A percentile compares a stretch with the other conserved stretches of the same genome.
Evolutionary conservation across 768 basidiomycete genomes (phyloP).

Genomic region (Suillus fuscotomentosus): DNA sequence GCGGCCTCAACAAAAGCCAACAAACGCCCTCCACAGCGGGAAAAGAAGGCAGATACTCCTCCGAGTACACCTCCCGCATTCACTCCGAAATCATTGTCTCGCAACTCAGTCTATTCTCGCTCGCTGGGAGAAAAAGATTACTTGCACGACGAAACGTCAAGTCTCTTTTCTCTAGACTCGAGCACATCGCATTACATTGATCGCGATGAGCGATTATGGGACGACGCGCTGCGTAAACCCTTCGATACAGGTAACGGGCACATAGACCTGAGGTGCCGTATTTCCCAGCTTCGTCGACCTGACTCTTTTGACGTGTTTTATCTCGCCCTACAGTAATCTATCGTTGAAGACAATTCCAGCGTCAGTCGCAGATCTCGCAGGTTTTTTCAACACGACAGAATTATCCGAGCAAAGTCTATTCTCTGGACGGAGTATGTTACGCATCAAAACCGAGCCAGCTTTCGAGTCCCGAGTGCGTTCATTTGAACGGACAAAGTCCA

Average conservation of each 20-base stretch:
- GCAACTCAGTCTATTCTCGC: slow-evolving; percentile 11
- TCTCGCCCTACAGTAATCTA: slow-evolving; percentile 27
- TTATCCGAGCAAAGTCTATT: slow-evolving; percentile 29
- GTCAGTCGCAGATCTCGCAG: slow-evolving; percentile 43
- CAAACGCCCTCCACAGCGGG: slow-evolving; percentile 43
- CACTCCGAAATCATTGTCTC: slow-evolving; percentile 10
- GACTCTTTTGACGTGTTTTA: slow-evolving; percentile 1
- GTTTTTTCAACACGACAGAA: slow-evolving; percentile 44
- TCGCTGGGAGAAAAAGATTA: slow-evolving; percentile 28
- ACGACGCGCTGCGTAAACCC: slow-evolving; percentile 39
- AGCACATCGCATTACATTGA: slow-evolving; percentile 22
- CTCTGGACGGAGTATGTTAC: slow-evolving; percentile 28
- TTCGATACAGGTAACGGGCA: slow-evolving; percentile 48
- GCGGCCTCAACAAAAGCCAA: slow-evolving; percentile 55
- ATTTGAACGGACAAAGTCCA: slow-evolving; percentile 26
- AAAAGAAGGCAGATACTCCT: slow-evolving; percentile 32
- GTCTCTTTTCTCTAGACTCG: slow-evolving; percentile 12
- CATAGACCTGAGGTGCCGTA: slow-evolving; percentile 55
- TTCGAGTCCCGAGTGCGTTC: slow-evolving; percentile 20
- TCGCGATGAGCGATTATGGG: slow-evolving; percentile 44
- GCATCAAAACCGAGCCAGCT: slow-evolving; percentile 35
- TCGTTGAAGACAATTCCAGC: slow-evolving; percentile 50
- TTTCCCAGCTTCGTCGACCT: slow-evolving; percentile 7
- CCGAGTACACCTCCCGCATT: slow-evolving; percentile 21
- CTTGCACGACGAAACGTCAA: slow-evolving; percentile 6